phyloP scores from a whole-genome alignment of 1,139 yeast species.

The Blastobotrys raffinosifermentans region DNA sequence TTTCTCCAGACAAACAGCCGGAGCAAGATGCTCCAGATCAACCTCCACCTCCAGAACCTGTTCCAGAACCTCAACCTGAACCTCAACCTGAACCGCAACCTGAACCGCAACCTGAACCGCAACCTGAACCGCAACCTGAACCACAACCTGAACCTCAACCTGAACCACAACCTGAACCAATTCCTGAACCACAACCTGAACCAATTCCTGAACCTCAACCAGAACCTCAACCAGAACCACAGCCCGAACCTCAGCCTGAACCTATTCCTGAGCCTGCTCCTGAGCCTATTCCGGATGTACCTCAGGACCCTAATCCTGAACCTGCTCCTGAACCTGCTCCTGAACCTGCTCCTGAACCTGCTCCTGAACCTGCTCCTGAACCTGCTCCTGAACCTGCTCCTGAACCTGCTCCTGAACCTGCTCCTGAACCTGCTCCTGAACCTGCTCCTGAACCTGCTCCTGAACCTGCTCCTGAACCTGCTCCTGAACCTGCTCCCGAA shows the following conservation, averaged over 20 bases:
- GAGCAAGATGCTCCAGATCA: too few species aligned
- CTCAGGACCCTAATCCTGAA: too few species aligned
- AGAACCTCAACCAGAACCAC: not conserved
- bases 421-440: too few species aligned
- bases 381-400: too few species aligned
- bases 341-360: not conserved
- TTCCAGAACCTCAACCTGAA: too few species aligned
- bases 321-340: not conserved
- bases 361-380: not conserved
- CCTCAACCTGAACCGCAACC: too few species aligned
- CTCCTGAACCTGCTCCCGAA: too few species aligned
- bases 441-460: too few species aligned
- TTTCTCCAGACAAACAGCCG: too few species aligned
- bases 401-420: too few species aligned
- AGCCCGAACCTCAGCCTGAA: not conserved
- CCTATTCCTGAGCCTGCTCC: not conserved
- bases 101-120: not conserved
- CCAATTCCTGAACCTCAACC: not conserved
- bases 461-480: too few species aligned
- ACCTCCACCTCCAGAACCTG: too few species aligned
- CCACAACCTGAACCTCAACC: not conserved
- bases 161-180: not conserved
- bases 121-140: not conserved
- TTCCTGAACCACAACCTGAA: not conserved
- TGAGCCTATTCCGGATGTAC: not conserved